These are phyloP conservation scores for Capronia coronata DNA, from an alignment of 2,329 filamentous ascomycete species.

Conservation along the genomic window DNA sequence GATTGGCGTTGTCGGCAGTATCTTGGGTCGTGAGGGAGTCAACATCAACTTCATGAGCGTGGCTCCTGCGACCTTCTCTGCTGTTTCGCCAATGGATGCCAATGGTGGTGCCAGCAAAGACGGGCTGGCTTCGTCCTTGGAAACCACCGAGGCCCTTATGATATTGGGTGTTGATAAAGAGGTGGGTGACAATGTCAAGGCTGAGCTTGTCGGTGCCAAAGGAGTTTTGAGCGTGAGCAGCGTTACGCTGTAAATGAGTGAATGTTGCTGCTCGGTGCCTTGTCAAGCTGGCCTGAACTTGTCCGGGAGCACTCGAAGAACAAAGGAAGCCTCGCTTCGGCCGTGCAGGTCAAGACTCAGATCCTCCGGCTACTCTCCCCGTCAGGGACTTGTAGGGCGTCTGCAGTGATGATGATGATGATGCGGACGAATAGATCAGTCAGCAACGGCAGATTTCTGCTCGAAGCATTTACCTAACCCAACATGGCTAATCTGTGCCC, in stretches of 20 bases:
- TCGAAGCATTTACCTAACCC: too few species aligned
- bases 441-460: too few species aligned
- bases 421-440: too few species aligned
- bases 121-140: conserved; percentile 10
- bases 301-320: too few species aligned
- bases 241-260: conserved; percentile 39
- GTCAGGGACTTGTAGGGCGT: too few species aligned
- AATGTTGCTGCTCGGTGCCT: too few species aligned
- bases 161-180: conserved; percentile 66
- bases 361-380: too few species aligned
- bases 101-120: background rate
- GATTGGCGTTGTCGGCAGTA: conserved; percentile 70
- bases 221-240: conserved; percentile 50
- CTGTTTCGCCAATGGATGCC: background rate
- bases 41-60: conserved; percentile 81
- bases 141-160: conserved; percentile 63
- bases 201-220: conserved; percentile 44
- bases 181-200: conserved; percentile 52
- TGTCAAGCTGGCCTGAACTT: too few species aligned
- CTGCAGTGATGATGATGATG: too few species aligned
- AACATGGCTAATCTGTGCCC: too few species aligned
- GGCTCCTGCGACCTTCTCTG: conserved; percentile 37
- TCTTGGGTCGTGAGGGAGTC: conserved; percentile 62
- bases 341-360: too few species aligned
- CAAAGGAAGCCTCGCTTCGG: too few species aligned